phyloP scores from a whole-genome alignment of 208 protist species.

The Vickermania spadyakhi region DNA sequence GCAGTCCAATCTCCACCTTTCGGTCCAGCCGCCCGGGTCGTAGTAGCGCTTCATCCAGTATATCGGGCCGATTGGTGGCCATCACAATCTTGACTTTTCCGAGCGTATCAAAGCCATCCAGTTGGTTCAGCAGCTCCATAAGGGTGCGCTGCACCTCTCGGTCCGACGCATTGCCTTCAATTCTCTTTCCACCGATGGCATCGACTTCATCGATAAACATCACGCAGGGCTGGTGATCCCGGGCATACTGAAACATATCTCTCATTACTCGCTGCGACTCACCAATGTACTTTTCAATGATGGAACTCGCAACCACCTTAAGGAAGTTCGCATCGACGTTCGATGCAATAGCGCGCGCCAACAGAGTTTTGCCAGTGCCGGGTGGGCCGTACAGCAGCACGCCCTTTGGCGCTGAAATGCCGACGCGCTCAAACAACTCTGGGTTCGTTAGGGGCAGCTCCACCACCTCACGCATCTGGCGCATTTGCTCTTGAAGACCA shows the following conservation, averaged over 20 bases:
- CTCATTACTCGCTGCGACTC: constrained; percentile 98
- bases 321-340: constrained; percentile 98
- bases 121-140: constrained; percentile 99
- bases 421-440: constrained; percentile 98
- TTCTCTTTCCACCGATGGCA: constrained; percentile 98
- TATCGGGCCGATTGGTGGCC: constrained; percentile 97
- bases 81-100: constrained; percentile 99
- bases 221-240: constrained; percentile 98
- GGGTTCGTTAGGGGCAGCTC: constrained; percentile 99
- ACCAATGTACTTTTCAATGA: constrained; percentile 99
- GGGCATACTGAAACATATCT: constrained; percentile 98
- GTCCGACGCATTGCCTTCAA: constrained; percentile 98
- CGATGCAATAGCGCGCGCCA: constrained; percentile 97
- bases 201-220: constrained; percentile 99
- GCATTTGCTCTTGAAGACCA: constrained; percentile 97
- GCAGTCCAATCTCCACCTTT: constrained; percentile 98
- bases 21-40: constrained; percentile 95
- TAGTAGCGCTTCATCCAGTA: constrained; percentile 96
- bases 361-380: constrained; percentile 93
- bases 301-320: constrained; percentile 97
- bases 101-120: constrained; percentile 98
- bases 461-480: constrained; percentile 98
- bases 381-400: constrained; percentile 99
- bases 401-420: constrained; percentile 99
- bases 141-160: constrained; percentile 99